Evolutionary conservation across 768 basidiomycete genomes (phyloP).

Genomic region (Tulasnella sp.): DNA sequence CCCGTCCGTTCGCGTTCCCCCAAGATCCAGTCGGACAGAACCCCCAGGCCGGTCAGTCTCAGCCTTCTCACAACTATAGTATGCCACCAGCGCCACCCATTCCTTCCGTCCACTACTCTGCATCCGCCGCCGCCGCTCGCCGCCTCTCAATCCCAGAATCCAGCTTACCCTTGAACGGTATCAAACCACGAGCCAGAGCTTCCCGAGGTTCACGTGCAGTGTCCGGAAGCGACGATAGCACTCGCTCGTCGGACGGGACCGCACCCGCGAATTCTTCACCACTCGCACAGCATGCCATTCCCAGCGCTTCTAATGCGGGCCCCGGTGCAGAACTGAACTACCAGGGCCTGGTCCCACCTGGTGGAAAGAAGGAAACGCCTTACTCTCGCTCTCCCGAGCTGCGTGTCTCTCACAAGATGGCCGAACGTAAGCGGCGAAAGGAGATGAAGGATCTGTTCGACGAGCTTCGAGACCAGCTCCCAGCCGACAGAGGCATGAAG

Average conservation of each 20-base stretch:
- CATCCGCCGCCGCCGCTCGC: constrained; percentile 25
- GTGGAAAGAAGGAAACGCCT: constrained; percentile 49
- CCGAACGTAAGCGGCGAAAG: constrained; percentile 92
- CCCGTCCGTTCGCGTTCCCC: constrained; percentile 25
- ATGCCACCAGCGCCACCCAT: constrained; percentile 23
- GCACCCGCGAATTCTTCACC: neutral
- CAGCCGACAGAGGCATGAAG: constrained; percentile 90
- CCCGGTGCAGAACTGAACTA: neutral
- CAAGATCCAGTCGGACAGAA: constrained; percentile 10
- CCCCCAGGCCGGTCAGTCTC: neutral
- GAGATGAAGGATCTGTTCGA: constrained; percentile 99
- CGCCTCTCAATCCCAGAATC: constrained; percentile 26
- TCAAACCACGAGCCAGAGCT: constrained; percentile 21
- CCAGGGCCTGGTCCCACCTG: neutral
- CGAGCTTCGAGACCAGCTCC: constrained; percentile 88
- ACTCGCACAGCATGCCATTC: neutral
- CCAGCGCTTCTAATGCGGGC: neutral
- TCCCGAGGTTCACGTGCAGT: constrained; percentile 12
- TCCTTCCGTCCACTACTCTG: constrained; percentile 24
- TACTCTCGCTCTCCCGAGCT: constrained; percentile 96
- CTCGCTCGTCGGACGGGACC: neutral
- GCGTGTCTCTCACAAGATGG: constrained; percentile 92
- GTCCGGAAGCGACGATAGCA: neutral
- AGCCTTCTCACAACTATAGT: constrained; percentile 1
- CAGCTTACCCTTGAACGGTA: constrained; percentile 23